phyloP scores from a whole-genome alignment of 2,329 filamentous ascomycete genomes.

The Claviceps spartinae region DNA sequence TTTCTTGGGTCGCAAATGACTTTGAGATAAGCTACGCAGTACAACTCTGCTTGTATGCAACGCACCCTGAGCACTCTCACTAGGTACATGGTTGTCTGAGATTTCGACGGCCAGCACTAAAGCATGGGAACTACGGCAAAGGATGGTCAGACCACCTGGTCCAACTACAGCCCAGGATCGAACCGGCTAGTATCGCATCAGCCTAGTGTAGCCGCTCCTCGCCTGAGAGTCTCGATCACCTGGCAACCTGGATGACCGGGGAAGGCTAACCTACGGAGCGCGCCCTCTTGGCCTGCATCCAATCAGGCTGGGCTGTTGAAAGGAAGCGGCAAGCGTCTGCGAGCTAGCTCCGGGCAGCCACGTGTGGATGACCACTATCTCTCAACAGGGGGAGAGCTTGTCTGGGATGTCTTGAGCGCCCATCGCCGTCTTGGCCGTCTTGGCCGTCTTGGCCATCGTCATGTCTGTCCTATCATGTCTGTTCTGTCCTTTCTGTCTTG shows the following conservation, averaged over 20 bases:
- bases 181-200: not conserved
- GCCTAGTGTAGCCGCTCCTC: not conserved
- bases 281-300: not conserved
- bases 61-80: too few species aligned
- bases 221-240: not conserved
- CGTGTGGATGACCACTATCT: conserved; percentile 7
- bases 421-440: too few species aligned
- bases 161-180: not conserved
- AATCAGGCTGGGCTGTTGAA: not conserved
- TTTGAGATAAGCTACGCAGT: not conserved
- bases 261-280: not conserved
- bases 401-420: too few species aligned
- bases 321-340: conserved; percentile 4
- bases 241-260: not conserved
- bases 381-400: not conserved
- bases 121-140: not conserved
- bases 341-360: conserved; percentile 10
- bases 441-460: too few species aligned
- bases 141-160: not conserved
- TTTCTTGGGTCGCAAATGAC: not conserved
- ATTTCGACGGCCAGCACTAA: not conserved
- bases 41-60: not conserved
- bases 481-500: too few species aligned
- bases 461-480: too few species aligned
- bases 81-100: not conserved